Evolutionary conservation across 2,329 filamentous ascomycete species (phyloP), one percentile per base, ranked within the genome.

Genomic region (Aspergillus aculeatus): DNA sequence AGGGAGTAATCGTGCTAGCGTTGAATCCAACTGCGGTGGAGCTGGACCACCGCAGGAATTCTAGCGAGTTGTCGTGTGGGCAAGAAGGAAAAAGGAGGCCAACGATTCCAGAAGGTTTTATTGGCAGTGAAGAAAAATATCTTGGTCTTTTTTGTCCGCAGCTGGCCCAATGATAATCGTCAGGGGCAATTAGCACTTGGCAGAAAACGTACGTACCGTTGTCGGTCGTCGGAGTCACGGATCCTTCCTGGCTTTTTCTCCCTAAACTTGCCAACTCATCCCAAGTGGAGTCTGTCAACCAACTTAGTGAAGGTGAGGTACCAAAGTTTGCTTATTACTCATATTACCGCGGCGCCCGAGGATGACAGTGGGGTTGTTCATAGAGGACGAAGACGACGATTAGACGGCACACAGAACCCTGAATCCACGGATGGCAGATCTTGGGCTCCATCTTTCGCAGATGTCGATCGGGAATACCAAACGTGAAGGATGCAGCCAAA

Each of bases 211-310:
- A 21, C 53, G 32, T 16, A 35, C 32, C 32, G 14, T 16, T 12
- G 32, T 16, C 26, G 12, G 47, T 52, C 32, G 23, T 35, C 23
- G 21, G 38, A 61, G 54, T 56, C 26, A 62, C 58, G 58, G 63
- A 63, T 62, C 56, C 48, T 55, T 44, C 5, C 38, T 44, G 38
- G 16, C 14, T 12, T 44, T 44, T 19, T 44, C 38, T 55, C 23
- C 26, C 56, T 48, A 56, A 64, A 44, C 31, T 47, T 64, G 65
- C 63, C 65, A 67, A 58, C 65, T 60, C 65, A 67, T 53, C 60
- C 48, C 49, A 55, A 57, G 64, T 63, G 64, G 64, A 59, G 61
- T 56, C 53, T 29, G 44, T 56, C 50, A 63, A 53, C 57, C 47
- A 55, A n/a, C 32, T 32, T 55, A 55, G 53, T 47, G 53, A 55